Evolutionary conservation across 768 basidiomycete species (phyloP).

Genomic region (Macrocybe gigantea): DNA sequence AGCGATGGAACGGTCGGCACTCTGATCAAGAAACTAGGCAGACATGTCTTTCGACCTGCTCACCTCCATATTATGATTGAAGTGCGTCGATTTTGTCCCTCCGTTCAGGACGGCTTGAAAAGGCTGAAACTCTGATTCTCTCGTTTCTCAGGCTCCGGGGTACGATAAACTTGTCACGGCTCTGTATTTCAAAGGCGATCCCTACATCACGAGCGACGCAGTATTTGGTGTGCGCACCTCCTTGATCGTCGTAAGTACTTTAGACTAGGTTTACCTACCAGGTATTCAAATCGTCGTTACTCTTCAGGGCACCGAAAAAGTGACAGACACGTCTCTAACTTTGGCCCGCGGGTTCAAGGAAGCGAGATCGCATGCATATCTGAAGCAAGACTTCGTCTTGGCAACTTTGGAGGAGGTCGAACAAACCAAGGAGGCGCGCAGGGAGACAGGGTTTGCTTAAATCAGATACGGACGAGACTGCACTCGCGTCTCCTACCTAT

Average conservation of each 20-base stretch:
- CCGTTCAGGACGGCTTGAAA: too few relatives aligned
- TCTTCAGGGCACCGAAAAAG: too few relatives aligned
- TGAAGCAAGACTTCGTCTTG: constrained; percentile 37
- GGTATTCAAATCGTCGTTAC: too few relatives aligned
- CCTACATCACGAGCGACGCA: constrained; percentile 61
- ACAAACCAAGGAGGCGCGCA: constrained; percentile 20
- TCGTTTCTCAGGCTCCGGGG: constrained; percentile 53
- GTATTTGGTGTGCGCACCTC: constrained; percentile 83
- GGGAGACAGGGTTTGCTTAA: too few relatives aligned
- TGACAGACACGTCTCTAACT: constrained; percentile 49
- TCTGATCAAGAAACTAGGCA: constrained; percentile 45
- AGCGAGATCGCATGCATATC: constrained; percentile 28
- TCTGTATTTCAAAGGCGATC: constrained; percentile 67
- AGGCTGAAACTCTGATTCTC: neutral
- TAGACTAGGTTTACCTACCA: too few relatives aligned
- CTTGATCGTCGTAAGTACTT: constrained; percentile 56
- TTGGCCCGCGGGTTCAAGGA: constrained; percentile 48
- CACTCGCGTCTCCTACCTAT: too few relatives aligned
- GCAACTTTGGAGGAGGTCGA: constrained; percentile 32
- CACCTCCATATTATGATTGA: constrained; percentile 74
- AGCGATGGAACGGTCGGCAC: constrained; percentile 72
- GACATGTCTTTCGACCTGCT: constrained; percentile 75
- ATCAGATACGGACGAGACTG: too few relatives aligned
- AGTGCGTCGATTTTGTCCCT: constrained; percentile 23
- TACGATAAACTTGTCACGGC: constrained; percentile 71